Evolutionary conservation across 345 rosid genomes (phyloP).

Genomic region (Heritiera fomes): DNA sequence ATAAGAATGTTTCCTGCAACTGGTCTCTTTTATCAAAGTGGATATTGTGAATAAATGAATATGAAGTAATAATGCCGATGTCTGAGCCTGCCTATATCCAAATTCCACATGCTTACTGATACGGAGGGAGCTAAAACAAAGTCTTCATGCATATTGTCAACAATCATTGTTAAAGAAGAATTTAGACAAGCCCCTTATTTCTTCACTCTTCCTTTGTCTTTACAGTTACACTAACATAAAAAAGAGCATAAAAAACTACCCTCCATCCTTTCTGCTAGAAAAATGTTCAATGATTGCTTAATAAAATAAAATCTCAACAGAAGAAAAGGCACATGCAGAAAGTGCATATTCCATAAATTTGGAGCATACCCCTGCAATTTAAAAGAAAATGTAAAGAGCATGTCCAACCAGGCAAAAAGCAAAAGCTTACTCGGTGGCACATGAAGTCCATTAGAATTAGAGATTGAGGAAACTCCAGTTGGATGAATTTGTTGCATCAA

Average conservation of each 20-base stretch:
- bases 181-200: background rate
- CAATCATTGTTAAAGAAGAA: background rate
- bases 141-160: background rate
- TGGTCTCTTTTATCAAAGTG: background rate
- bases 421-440: conserved; percentile 62
- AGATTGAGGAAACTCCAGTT: conserved; percentile 53
- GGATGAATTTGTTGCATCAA: conserved; percentile 77
- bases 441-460: conserved; percentile 77
- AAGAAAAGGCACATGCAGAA: background rate
- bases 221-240: background rate
- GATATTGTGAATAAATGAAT: background rate
- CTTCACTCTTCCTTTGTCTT: background rate
- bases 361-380: background rate
- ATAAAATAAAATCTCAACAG: background rate
- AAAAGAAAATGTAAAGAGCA: conserved; percentile 5
- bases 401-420: conserved; percentile 6
- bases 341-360: background rate
- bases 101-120: background rate
- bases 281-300: conserved; percentile 4
- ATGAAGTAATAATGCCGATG: background rate
- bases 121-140: background rate
- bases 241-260: background rate
- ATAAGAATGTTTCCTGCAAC: background rate
- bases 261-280: background rate
- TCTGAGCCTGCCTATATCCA: background rate